These are phyloP conservation scores for Berberis thunbergii DNA, from an alignment of 164 flowering plant genomes.

Conservation along the genomic window DNA sequence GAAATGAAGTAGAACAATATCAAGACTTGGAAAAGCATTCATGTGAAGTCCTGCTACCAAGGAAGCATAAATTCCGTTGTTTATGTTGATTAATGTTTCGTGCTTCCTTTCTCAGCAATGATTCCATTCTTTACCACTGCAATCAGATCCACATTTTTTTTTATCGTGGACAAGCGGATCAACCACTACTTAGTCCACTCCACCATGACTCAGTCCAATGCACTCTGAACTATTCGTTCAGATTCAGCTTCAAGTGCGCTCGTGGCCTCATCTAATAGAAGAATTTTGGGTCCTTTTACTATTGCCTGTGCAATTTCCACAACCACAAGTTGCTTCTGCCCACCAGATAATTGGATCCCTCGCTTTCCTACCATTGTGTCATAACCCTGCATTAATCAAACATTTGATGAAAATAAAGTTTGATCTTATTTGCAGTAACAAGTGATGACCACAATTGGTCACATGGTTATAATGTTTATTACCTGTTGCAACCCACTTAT, in stretches of 20 bases:
- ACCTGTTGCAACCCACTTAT: constrained; percentile 37
- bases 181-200: constrained; percentile 30
- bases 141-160: constrained; percentile 21
- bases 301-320: constrained; percentile 35
- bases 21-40: constrained; percentile 4
- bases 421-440: background rate
- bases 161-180: constrained; percentile 32
- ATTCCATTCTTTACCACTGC: constrained; percentile 13
- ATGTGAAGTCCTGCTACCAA: constrained; percentile 19
- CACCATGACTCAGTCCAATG: constrained; percentile 24
- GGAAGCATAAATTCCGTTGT: constrained; percentile 32
- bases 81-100: constrained; percentile 20
- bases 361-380: constrained; percentile 35
- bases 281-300: constrained; percentile 24
- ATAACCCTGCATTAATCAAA: constrained; percentile 17
- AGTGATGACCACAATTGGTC: too few relatives aligned
- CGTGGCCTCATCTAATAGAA: constrained; percentile 38
- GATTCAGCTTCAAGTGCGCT: constrained; percentile 35
- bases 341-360: constrained; percentile 23
- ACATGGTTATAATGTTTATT: background rate
- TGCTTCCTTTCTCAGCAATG: constrained; percentile 36
- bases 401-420: background rate
- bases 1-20: background rate
- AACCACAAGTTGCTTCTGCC: constrained; percentile 24
- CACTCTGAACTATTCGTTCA: constrained; percentile 32